Base-by-base conservation (phyloP, 2,329 filamentous ascomycete genomes). In the Saccharata proteae region DNA sequence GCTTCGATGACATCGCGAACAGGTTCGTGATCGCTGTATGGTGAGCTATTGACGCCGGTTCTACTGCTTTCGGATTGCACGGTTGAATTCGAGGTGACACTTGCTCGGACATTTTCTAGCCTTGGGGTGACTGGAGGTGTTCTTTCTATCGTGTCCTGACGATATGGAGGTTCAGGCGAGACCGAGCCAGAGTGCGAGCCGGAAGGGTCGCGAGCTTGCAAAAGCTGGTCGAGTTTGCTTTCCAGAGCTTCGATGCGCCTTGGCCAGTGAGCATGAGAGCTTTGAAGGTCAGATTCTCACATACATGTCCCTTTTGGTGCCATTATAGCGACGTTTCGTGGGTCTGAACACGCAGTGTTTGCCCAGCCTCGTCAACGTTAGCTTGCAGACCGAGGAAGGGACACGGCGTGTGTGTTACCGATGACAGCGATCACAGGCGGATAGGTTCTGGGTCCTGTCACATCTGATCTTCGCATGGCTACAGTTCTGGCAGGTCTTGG, bases 181-280 rank as follows among this genome's bases (percentile, higher is more conserved):
- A 21, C 8, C 19, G 21, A 26, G 14, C 14, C 14, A 4, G 30
- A 32, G 5, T 26, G 13, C 16, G 12, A 12, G 8, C 24, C 7
- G 15, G 16, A 22, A n/a, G 17, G 13, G 10, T 39, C 32, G 31
- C 46, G 43, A 8, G 41, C 38, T 16, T 40, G 40, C n/a, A 47
- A 42, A 11, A 51, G 41, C 21, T 49, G 40, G 24, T 46, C 45
- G 16, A 52, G 47, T 22, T 51, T 46, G n/a, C 48, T 45, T 32
- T 58, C 54, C 8, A 58, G 48, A 9, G 50, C 51, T 32, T 58
- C 49, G 21, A 57, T 56, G 16, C 45, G 48, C 13, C 51, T 54
- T 26, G 4, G 3, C 6, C n/a, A 11, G 21, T 25, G 12, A 26
- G 38, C 32, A 38, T 28, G 32, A 26, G 9, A 16, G 15, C 10